Percentiles rank a stretch among this genome's conserved stretches.
Conservation (phyloP, 2,329 filamentous ascomycete genomes). For the Dactylellina cionopaga region DNA sequence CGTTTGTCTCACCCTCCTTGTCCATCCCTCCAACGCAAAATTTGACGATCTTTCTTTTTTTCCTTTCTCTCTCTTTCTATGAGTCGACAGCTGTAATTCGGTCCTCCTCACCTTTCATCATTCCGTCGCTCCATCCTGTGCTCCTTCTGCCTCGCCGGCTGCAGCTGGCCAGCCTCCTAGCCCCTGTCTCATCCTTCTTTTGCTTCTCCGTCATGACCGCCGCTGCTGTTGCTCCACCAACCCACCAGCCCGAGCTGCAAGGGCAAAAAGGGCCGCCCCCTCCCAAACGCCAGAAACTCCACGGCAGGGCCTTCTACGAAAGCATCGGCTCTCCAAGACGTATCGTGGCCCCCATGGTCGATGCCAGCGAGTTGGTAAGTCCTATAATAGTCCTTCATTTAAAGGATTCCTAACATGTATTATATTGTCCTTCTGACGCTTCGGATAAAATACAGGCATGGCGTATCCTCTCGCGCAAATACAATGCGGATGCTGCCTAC, state of each 20-base stretch:
- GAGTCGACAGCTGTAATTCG: too few species aligned
- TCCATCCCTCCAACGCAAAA: not conserved
- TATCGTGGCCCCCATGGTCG: slow-evolving; percentile 95
- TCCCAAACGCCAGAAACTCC: slow-evolving; percentile 69
- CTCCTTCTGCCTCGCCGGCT: slow-evolving; percentile 18
- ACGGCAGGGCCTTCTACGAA: slow-evolving; percentile 91
- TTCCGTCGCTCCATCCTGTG: slow-evolving; percentile 5
- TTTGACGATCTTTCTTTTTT: not conserved
- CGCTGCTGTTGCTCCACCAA: not conserved
- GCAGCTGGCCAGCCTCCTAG: slow-evolving; percentile 4
- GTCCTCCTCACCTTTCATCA: slow-evolving; percentile 5
- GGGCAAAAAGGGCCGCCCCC: not conserved
- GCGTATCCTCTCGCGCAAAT: slow-evolving; percentile 95
- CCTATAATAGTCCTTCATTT: not conserved
- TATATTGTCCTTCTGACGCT: not conserved
- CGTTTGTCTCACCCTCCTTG: not conserved
- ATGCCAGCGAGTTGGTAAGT: slow-evolving; percentile 94
- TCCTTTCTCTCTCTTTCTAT: too few species aligned
- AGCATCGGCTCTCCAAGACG: slow-evolving; percentile 91
- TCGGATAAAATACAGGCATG: slow-evolving; percentile 87
- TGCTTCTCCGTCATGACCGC: slow-evolving; percentile 5
- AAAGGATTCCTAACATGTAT: not conserved
- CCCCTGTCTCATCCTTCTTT: not conserved
- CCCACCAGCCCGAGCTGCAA: not conserved
- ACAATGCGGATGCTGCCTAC: slow-evolving; percentile 85